Evolutionary conservation across 129 eudicot species (phyloP).

Genomic region (Heracleum sosnowskyi): DNA sequence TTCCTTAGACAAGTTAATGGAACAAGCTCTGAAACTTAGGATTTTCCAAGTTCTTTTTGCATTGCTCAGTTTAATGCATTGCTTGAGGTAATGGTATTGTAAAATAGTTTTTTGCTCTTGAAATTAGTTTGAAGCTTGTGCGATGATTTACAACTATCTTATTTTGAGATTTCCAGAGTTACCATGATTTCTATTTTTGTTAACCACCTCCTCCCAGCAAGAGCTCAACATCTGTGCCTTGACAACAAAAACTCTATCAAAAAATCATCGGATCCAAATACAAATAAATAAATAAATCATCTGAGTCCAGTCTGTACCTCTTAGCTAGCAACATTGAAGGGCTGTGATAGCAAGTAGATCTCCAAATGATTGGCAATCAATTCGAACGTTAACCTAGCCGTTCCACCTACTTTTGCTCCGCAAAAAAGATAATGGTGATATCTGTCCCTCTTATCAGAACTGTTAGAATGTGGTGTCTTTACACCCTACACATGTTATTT

Average conservation of each 20-base stretch:
- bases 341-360: conserved; percentile 44
- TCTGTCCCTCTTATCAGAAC: conserved; percentile 35
- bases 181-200: neutral
- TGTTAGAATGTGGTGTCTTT: conserved; percentile 32
- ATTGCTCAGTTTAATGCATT: too few relatives aligned
- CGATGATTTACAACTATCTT: neutral
- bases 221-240: neutral
- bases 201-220: neutral
- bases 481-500: conserved; percentile 23
- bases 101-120: too few relatives aligned
- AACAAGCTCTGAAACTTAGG: too few relatives aligned
- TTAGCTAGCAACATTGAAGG: conserved; percentile 33
- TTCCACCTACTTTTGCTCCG: conserved; percentile 49
- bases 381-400: conserved; percentile 24
- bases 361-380: conserved; percentile 35
- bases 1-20: too few relatives aligned
- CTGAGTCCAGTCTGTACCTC: conserved; percentile 30
- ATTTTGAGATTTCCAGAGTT: neutral
- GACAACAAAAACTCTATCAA: conserved; percentile 32
- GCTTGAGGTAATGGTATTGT: too few relatives aligned
- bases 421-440: conserved; percentile 31
- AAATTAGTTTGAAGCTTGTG: too few relatives aligned
- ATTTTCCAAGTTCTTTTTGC: too few relatives aligned
- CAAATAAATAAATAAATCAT: too few relatives aligned
- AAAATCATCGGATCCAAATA: conserved; percentile 12